Evolutionary conservation across 345 rosid genomes (phyloP).

Genomic region (Salix viminalis): DNA sequence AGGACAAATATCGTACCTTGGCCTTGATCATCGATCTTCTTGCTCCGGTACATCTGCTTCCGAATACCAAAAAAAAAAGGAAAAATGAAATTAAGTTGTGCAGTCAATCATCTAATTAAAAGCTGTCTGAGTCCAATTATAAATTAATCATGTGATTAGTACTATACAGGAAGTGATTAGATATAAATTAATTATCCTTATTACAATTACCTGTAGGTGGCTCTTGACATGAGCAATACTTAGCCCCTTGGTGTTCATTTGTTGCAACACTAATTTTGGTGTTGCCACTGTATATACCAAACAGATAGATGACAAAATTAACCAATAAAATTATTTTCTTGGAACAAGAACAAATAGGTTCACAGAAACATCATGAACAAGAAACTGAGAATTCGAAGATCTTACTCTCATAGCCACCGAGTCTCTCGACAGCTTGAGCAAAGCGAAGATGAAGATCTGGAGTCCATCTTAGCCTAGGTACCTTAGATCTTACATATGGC

Average conservation of each 20-base stretch:
- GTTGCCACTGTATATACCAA: slow-evolving; percentile 57
- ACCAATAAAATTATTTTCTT: not conserved
- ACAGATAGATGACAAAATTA: not conserved
- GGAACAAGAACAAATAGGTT: not conserved
- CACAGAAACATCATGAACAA: not conserved
- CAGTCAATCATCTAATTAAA: not conserved
- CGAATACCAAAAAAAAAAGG: not conserved
- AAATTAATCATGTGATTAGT: not conserved
- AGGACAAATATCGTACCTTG: slow-evolving; percentile 40
- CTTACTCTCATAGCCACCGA: slow-evolving; percentile 76
- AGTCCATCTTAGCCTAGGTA: slow-evolving; percentile 72
- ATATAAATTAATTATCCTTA: no score
- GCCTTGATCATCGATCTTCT: slow-evolving; percentile 59
- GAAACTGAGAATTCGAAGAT: slow-evolving; percentile 1
- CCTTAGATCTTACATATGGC: slow-evolving; percentile 74
- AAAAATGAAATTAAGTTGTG: not conserved
- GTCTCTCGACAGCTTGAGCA: slow-evolving; percentile 63
- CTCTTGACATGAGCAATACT: slow-evolving; percentile 90
- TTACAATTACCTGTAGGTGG: slow-evolving; percentile 65
- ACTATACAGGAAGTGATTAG: not conserved
- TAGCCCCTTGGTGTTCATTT: slow-evolving; percentile 84
- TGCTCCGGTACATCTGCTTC: slow-evolving; percentile 78
- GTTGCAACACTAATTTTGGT: slow-evolving; percentile 74
- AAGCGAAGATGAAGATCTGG: slow-evolving; percentile 80
- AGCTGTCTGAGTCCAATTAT: no score